phyloP scores from a whole-genome alignment of 2,329 filamentous ascomycete genomes.

The Exophiala bonariae region DNA sequence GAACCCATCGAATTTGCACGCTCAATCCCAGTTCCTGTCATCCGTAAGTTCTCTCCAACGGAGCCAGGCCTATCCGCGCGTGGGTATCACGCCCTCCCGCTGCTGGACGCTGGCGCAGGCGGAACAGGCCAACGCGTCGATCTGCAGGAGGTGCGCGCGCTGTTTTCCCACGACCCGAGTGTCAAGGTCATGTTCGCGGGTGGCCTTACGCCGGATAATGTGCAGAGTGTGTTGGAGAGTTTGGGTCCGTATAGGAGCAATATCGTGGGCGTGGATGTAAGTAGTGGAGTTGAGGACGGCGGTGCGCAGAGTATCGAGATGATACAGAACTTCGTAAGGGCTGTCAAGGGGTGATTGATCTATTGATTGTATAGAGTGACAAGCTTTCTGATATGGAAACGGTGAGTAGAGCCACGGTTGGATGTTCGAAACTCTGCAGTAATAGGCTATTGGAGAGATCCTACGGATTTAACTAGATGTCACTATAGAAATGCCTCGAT shows the following conservation, averaged over 20 bases:
- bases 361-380: background rate
- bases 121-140: slow-evolving; percentile 79
- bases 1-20: slow-evolving; percentile 91
- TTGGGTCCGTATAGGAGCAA: slow-evolving; percentile 62
- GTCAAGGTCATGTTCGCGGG: slow-evolving; percentile 80
- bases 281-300: slow-evolving; percentile 85
- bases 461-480: too few relatives aligned
- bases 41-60: slow-evolving; percentile 78
- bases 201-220: slow-evolving; percentile 78
- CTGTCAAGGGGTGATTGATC: slow-evolving; percentile 58
- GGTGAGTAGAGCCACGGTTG: too few relatives aligned
- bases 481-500: too few relatives aligned
- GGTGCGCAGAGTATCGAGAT: slow-evolving; percentile 78
- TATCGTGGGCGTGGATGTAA: slow-evolving; percentile 85
- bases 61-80: slow-evolving; percentile 70
- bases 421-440: too few relatives aligned
- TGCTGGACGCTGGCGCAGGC: slow-evolving; percentile 85
- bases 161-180: slow-evolving; percentile 67
- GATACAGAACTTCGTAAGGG: slow-evolving; percentile 77
- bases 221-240: slow-evolving; percentile 63
- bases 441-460: too few relatives aligned
- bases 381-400: too few relatives aligned
- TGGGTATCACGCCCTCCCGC: slow-evolving; percentile 78
- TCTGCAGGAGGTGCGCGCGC: slow-evolving; percentile 64
- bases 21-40: slow-evolving; percentile 87